Percentiles rank a stretch among this genome's conserved stretches.
Evolutionary conservation across 108 stramenopile species (phyloP).

Genomic region (Nitzschia putrida): DNA sequence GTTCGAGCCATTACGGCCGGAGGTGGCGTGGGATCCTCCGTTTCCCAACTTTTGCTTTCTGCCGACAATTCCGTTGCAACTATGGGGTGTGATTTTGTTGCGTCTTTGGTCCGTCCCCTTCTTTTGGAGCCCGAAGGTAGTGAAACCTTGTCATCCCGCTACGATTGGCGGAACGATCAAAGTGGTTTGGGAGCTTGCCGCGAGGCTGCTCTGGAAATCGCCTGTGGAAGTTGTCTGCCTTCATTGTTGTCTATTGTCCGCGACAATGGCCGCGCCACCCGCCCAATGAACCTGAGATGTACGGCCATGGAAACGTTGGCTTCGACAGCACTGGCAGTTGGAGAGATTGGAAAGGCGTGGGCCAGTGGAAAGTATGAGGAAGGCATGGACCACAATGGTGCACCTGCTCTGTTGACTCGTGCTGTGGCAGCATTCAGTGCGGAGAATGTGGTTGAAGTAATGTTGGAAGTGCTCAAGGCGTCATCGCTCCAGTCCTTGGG

Average conservation of each 20-base stretch:
- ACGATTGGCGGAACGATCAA: conserved; percentile 42
- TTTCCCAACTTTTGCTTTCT: conserved; percentile 71
- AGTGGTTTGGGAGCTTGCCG: conserved; percentile 57
- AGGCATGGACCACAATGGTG: conserved; percentile 36
- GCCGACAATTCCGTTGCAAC: conserved; percentile 74
- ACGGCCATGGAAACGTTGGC: conserved; percentile 63
- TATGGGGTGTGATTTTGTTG: conserved; percentile 71
- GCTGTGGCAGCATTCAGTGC: conserved; percentile 48
- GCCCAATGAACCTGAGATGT: conserved; percentile 53
- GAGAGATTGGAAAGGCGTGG: conserved; percentile 53
- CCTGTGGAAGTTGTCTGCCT: conserved; percentile 57
- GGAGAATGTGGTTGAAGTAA: conserved; percentile 45
- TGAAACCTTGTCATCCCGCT: conserved; percentile 33
- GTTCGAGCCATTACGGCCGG: conserved; percentile 69
- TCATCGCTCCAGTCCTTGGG: conserved; percentile 60
- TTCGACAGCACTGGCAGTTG: conserved; percentile 45
- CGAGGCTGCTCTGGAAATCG: conserved; percentile 73
- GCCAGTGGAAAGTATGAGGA: conserved; percentile 51
- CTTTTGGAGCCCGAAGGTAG: conserved; percentile 53
- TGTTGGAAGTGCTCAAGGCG: conserved; percentile 43
- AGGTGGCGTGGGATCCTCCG: conserved; percentile 67
- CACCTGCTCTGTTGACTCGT: conserved; percentile 37
- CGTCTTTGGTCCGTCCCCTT: conserved; percentile 64
- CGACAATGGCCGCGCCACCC: conserved; percentile 35
- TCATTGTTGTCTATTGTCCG: conserved; percentile 49